Percentiles rank a stretch among this genome's conserved stretches.
These are phyloP conservation scores for Starmerella geochares DNA, from an alignment of 805 yeast genomes.

Conservation along the genomic window DNA sequence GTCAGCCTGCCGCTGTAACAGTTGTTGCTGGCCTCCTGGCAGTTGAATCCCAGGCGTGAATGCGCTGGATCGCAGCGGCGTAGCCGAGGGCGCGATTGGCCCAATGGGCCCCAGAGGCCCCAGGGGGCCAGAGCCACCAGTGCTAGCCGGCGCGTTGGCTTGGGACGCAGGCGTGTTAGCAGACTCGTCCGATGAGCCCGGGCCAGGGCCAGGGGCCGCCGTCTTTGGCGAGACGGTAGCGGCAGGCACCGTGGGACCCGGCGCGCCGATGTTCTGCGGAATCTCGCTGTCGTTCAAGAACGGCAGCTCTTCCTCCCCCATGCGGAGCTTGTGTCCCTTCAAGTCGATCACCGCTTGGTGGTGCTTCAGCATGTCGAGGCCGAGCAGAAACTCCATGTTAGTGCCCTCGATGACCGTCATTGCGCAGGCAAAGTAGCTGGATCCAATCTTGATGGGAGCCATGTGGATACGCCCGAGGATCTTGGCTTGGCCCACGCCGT, in stretches of 20 bases:
- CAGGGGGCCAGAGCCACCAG: no score
- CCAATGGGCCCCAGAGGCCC: neutral
- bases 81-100: neutral
- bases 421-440: conserved; percentile 51
- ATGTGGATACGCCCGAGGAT: conserved; percentile 80
- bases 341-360: conserved; percentile 78
- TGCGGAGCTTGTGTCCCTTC: conserved; percentile 48
- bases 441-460: conserved; percentile 73
- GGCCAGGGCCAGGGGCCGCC: conserved; percentile 20
- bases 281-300: conserved; percentile 68
- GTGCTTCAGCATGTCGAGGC: conserved; percentile 81
- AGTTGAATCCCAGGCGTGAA: neutral
- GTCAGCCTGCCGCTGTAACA: neutral
- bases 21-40: neutral
- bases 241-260: conserved; percentile 22
- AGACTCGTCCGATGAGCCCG: neutral
- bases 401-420: conserved; percentile 57
- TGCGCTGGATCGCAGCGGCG: neutral
- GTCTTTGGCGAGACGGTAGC: neutral
- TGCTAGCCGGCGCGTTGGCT: neutral
- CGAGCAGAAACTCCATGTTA: conserved; percentile 58
- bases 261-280: conserved; percentile 33
- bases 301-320: conserved; percentile 62
- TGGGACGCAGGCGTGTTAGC: neutral
- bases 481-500: conserved; percentile 77